phyloP scores from a whole-genome alignment of 192 early-diverging fungal genomes.

The Backusella macrospora region DNA sequence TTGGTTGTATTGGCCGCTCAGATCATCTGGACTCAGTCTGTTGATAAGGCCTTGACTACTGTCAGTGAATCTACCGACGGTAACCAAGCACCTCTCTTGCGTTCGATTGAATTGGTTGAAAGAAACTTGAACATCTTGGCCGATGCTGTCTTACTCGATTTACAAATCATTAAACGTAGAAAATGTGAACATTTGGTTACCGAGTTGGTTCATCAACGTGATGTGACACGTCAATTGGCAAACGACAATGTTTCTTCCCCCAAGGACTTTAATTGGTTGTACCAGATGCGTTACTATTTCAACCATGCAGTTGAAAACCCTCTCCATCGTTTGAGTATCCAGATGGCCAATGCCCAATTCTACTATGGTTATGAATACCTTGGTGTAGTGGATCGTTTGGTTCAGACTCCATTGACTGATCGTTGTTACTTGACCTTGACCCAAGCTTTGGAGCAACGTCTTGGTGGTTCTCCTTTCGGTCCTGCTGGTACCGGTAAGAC shows the following conservation, averaged over 20 bases:
- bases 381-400: slow-evolving; percentile 94
- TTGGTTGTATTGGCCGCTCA: slow-evolving; percentile 91
- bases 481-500: slow-evolving; percentile 99
- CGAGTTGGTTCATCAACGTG: slow-evolving; percentile 98
- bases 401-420: slow-evolving; percentile 99
- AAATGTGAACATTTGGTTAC: slow-evolving; percentile 99
- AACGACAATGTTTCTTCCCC: slow-evolving; percentile 49
- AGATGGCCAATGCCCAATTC: slow-evolving; percentile 95
- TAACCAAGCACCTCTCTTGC: slow-evolving; percentile 55
- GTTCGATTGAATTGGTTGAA: slow-evolving; percentile 64
- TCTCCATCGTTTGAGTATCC: slow-evolving; percentile 71
- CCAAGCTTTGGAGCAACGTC: slow-evolving; percentile 88
- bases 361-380: slow-evolving; percentile 98
- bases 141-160: slow-evolving; percentile 88
- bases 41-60: slow-evolving; percentile 74
- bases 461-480: slow-evolving; percentile 98
- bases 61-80: slow-evolving; percentile 43
- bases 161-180: slow-evolving; percentile 78
- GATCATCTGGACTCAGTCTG: slow-evolving; percentile 84
- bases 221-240: slow-evolving; percentile 78
- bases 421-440: slow-evolving; percentile 98
- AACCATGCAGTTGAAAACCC: slow-evolving; percentile 61
- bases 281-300: slow-evolving; percentile 93
- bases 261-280: slow-evolving; percentile 94
- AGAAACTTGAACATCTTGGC: slow-evolving; percentile 85